phyloP scores from a whole-genome alignment of 2,329 filamentous ascomycete genomes.

The Orbilia brochopaga region DNA sequence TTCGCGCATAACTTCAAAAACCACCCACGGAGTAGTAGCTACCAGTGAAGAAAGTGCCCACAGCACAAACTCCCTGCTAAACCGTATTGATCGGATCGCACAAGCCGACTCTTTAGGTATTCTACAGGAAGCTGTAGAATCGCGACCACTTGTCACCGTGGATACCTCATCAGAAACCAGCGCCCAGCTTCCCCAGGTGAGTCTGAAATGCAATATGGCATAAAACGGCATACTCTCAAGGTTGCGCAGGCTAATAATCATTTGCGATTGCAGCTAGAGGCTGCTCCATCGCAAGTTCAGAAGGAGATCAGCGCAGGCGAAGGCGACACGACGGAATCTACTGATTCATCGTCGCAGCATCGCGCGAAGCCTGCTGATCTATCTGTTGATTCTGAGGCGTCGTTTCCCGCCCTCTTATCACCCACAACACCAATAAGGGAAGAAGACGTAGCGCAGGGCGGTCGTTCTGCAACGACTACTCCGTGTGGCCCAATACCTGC shows the following conservation, averaged over 20 bases:
- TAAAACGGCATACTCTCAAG: constrained; percentile 17
- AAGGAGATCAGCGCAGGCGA: constrained; percentile 6
- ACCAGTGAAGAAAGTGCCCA: constrained; percentile 7
- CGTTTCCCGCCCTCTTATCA: constrained; percentile 26
- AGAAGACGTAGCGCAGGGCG: constrained; percentile 33
- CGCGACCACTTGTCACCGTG: constrained; percentile 35
- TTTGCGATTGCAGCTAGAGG: constrained; percentile 24
- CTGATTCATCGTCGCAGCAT: constrained; percentile 33
- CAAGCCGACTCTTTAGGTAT: constrained; percentile 34
- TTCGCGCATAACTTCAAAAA: constrained; percentile 32
- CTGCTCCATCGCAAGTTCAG: constrained; percentile 20
- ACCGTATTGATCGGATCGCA: background rate
- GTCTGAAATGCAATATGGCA: background rate
- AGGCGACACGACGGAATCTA: constrained; percentile 20
- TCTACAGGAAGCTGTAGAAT: constrained; percentile 51
- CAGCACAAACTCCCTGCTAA: background rate
- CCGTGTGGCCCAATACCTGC: constrained; percentile 48
- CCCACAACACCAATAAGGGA: constrained; percentile 31
- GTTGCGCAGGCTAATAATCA: constrained; percentile 1
- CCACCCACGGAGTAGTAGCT: constrained; percentile 5
- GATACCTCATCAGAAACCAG: constrained; percentile 18
- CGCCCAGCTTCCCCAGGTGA: constrained; percentile 38
- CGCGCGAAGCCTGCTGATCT: constrained; percentile 17
- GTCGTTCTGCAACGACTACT: constrained; percentile 36
- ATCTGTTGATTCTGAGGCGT: constrained; percentile 18